These are phyloP conservation scores for Lasiosphaeria ovina DNA, from an alignment of 495 filamentous ascomycete genomes.

Conservation along the genomic window DNA sequence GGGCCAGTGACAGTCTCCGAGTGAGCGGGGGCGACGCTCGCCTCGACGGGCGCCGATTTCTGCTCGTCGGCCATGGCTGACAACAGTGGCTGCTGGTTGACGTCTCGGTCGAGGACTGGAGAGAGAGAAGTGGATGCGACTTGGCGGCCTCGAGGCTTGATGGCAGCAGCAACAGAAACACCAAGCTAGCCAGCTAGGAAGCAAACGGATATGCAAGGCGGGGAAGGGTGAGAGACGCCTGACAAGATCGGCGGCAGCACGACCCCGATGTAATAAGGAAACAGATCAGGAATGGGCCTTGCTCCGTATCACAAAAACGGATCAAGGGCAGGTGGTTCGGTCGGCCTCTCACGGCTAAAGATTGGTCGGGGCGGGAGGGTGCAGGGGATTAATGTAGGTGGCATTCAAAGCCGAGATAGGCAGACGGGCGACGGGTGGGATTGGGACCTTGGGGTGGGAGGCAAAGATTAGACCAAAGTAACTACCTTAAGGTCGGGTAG, in stretches of 20 bases:
- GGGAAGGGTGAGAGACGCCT: no score
- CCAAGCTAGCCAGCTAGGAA: no score
- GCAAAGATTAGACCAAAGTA: background rate
- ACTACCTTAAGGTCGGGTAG: background rate
- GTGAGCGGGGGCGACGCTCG: background rate
- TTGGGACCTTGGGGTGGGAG: background rate
- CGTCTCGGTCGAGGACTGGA: background rate
- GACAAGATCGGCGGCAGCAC: no score
- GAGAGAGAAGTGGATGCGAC: background rate
- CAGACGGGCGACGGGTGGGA: background rate
- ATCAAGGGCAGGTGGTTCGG: background rate
- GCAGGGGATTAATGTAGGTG: conserved; percentile 2
- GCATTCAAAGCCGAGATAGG: background rate
- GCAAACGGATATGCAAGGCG: no score
- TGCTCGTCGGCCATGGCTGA: conserved; percentile 21
- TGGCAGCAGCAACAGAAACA: no score
- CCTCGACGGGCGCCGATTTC: background rate
- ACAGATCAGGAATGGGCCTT: background rate
- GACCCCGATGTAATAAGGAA: no score
- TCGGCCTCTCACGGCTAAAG: conserved; percentile 1
- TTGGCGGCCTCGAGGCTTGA: no score
- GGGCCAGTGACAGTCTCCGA: background rate
- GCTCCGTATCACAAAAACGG: background rate
- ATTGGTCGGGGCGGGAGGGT: background rate
- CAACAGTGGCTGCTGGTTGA: background rate